Conservation (phyloP, 2,329 filamentous ascomycete species). For the Penicillium sp. region DNA sequence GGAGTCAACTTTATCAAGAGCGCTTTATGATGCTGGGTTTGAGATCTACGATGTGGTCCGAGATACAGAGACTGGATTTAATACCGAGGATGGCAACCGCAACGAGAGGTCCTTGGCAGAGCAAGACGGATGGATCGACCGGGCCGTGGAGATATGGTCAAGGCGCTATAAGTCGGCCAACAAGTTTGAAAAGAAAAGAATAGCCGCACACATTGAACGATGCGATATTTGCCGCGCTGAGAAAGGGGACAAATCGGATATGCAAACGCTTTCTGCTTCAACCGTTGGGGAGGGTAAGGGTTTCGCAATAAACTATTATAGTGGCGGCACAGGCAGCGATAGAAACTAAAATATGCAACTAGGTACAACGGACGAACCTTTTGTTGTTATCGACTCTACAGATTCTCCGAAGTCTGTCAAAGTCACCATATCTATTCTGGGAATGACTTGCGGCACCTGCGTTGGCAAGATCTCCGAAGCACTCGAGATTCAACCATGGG, state of each 20-base stretch:
- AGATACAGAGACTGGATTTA: not conserved
- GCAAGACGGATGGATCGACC: not conserved
- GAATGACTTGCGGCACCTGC: not conserved
- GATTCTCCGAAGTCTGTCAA: not conserved
- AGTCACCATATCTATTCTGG: not conserved
- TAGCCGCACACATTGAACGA: not conserved
- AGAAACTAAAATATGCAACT: not conserved
- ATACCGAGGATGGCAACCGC: not conserved
- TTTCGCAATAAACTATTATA: not conserved
- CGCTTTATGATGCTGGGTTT: not conserved
- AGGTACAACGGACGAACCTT: not conserved
- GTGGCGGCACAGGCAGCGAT: not conserved
- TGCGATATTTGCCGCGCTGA: not conserved
- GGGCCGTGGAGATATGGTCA: not conserved
- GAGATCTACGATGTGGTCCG: not conserved
- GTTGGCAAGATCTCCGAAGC: not conserved
- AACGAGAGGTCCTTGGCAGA: not conserved
- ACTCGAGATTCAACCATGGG: constrained; percentile 6
- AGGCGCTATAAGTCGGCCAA: not conserved
- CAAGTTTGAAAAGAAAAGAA: not conserved
- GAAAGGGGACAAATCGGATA: not conserved
- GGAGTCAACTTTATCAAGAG: not conserved
- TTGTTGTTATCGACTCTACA: not conserved
- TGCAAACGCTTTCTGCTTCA: not conserved
- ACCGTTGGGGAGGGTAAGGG: not conserved